phyloP scores from a whole-genome alignment of 305 asterid species.

The Fraxinus platypoda region DNA sequence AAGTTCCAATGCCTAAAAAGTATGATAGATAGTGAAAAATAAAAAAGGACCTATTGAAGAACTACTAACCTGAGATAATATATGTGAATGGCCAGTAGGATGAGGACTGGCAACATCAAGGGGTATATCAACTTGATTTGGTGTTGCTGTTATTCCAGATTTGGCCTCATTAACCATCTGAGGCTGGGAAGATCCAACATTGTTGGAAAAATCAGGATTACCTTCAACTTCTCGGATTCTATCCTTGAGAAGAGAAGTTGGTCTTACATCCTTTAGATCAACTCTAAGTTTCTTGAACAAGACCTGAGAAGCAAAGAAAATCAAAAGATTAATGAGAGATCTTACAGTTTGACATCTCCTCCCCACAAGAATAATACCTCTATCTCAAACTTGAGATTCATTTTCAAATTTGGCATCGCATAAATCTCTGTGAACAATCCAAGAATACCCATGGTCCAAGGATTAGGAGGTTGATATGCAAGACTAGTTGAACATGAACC shows the following conservation, averaged over 20 bases:
- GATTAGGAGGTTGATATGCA: constrained; percentile 98
- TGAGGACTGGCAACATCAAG: constrained; percentile 62
- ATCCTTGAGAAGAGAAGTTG: constrained; percentile 84
- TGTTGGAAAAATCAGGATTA: constrained; percentile 95
- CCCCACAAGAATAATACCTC: constrained; percentile 55
- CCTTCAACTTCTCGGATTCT: constrained; percentile 86
- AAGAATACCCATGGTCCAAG: constrained; percentile 99
- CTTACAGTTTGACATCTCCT: background rate
- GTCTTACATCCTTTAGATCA: constrained; percentile 83
- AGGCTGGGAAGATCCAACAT: constrained; percentile 67
- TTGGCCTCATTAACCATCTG: constrained; percentile 63
- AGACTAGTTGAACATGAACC: constrained; percentile 92
- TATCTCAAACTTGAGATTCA: constrained; percentile 96
- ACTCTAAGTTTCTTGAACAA: constrained; percentile 87
- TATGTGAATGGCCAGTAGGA: constrained; percentile 71
- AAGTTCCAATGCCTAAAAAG: constrained; percentile 10
- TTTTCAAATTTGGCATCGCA: constrained; percentile 94
- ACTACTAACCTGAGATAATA: constrained; percentile 63
- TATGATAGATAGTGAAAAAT: background rate
- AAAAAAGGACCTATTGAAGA: constrained; percentile 16
- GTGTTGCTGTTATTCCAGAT: constrained; percentile 58
- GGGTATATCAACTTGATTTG: constrained; percentile 77
- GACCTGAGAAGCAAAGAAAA: constrained; percentile 55
- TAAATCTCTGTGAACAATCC: constrained; percentile 92
- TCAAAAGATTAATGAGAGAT: constrained; percentile 10